Percentiles rank a stretch among this genome's conserved stretches.
These are phyloP conservation scores for Carallia pectinifolia DNA, from an alignment of 345 rosid species.

Conservation along the genomic window DNA sequence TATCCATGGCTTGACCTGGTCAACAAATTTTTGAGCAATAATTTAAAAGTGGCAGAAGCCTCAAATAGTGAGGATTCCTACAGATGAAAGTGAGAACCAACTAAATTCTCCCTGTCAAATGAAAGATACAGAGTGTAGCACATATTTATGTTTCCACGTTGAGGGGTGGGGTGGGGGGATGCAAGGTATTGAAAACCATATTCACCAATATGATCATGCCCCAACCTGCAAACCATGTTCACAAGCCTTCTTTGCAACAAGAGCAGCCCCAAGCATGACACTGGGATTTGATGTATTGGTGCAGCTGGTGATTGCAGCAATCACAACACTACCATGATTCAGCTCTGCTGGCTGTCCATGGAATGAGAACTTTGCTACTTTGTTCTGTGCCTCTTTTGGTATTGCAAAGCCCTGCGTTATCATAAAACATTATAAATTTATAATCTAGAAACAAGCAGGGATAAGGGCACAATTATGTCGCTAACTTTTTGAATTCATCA, in stretches of 20 bases:
- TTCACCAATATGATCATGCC: background rate
- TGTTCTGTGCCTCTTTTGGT: conserved; percentile 79
- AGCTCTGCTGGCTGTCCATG: conserved; percentile 51
- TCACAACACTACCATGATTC: conserved; percentile 30
- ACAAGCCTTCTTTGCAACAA: conserved; percentile 56
- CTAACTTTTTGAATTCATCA: background rate
- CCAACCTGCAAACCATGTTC: conserved; percentile 92
- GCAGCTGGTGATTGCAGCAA: conserved; percentile 37
- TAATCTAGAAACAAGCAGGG: background rate
- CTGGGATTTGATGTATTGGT: conserved; percentile 36
- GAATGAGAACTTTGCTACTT: conserved; percentile 77
- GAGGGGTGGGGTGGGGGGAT: too few species aligned
- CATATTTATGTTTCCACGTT: too few species aligned
- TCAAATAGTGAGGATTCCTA: too few species aligned
- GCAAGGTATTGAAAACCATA: too few species aligned
- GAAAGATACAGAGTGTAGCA: too few species aligned
- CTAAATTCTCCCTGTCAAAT: too few species aligned
- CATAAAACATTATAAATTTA: background rate
- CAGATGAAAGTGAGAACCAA: too few species aligned
- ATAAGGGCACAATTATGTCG: background rate
- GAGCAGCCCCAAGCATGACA: conserved; percentile 37
- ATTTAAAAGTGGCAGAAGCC: too few species aligned
- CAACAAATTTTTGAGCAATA: background rate
- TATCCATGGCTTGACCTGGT: conserved; percentile 91
- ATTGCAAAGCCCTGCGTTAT: conserved; percentile 73